Evolutionary conservation across 2,329 filamentous ascomycete species (phyloP), one percentile per base, ranked within the genome.

Genomic region (Arachnomyces sp.): DNA sequence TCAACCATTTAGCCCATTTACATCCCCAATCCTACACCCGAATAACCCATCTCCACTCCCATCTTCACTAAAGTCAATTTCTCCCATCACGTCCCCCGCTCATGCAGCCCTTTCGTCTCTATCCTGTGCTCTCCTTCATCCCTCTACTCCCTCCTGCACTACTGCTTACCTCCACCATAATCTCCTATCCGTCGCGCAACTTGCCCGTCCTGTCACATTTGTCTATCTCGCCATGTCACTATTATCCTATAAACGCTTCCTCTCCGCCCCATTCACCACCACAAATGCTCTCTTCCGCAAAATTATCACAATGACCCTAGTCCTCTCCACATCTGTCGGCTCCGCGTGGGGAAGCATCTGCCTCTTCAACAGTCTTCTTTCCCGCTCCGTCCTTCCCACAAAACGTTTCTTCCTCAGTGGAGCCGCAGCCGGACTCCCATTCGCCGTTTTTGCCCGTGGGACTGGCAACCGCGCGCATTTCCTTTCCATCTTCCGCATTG

Each of bases 391-490:
- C 7, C 71, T 95, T 1, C 77, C 89, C 0, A 89, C 82, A 0
- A 84, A 92, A 58, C 78, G 92, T 15, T 93, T 92, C 72, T 94
- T 93, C 72, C 69, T 95, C 0, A 85, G 86, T 38, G 90, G 92
- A 6, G 84, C 90, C 59, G 55, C 93, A 1, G 87, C 84, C 1
- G 92, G 92, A 0, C 63, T 92, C 17, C 64, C 64, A 13, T 95
- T 89, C 80, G 85, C 84, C 0, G 84, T 84, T 60, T 65, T 94
- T 2, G 51, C 56, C 8, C 53, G 56, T 31, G 61, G 59, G 25
- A 60, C 84, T 12, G 71, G 73, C 1, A 75, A 85, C 40, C 41
- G 48, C 32, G 40, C 44, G 5, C 34, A 43, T 31, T 94, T 93
- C 61, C 53, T 95, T 45, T 92, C 92, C 61, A 81, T 78, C 48